A percentile compares a stretch with the other conserved stretches of the same genome.
Evolutionary conservation across 78 protist genomes (phyloP).

Genomic region (Anaeramoeba flamelloides): DNA sequence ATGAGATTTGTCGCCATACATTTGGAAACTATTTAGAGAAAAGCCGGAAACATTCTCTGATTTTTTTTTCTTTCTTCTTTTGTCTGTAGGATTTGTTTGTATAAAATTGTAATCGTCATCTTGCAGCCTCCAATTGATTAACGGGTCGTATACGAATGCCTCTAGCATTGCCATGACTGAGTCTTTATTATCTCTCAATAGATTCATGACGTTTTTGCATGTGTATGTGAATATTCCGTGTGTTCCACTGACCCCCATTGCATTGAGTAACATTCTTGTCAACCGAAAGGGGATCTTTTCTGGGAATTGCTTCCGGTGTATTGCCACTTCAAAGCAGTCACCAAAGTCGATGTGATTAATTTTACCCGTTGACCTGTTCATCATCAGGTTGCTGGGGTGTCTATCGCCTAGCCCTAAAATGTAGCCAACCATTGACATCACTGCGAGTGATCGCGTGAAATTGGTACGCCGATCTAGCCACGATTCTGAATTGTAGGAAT

Average conservation of each 20-base stretch:
- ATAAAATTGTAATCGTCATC: no score
- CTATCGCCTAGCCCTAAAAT: slow-evolving; percentile 71
- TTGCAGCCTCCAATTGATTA: no score
- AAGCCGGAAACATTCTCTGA: no score
- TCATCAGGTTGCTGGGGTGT: slow-evolving; percentile 74
- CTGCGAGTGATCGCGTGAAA: slow-evolving; percentile 47
- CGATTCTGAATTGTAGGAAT: slow-evolving; percentile 52
- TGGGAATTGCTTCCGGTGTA: slow-evolving; percentile 36
- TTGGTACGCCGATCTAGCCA: slow-evolving; percentile 56
- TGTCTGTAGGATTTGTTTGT: no score
- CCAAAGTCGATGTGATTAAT: slow-evolving; percentile 69
- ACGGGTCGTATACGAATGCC: no score
- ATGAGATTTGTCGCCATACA: no score
- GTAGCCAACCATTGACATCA: slow-evolving; percentile 69
- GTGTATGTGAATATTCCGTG: slow-evolving; percentile 46
- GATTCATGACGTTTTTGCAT: slow-evolving; percentile 44
- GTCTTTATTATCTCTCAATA: slow-evolving; percentile 53
- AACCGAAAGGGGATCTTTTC: slow-evolving; percentile 81
- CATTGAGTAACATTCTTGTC: slow-evolving; percentile 74
- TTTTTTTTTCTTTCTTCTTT: no score
- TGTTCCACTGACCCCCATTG: slow-evolving; percentile 57
- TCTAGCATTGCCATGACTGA: no score
- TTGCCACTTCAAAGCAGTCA: slow-evolving; percentile 67
- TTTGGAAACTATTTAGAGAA: no score
- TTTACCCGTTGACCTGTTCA: slow-evolving; percentile 54